Conservation (phyloP, 371 early-diverging fungal species). For the Mortierella sp. region DNA sequence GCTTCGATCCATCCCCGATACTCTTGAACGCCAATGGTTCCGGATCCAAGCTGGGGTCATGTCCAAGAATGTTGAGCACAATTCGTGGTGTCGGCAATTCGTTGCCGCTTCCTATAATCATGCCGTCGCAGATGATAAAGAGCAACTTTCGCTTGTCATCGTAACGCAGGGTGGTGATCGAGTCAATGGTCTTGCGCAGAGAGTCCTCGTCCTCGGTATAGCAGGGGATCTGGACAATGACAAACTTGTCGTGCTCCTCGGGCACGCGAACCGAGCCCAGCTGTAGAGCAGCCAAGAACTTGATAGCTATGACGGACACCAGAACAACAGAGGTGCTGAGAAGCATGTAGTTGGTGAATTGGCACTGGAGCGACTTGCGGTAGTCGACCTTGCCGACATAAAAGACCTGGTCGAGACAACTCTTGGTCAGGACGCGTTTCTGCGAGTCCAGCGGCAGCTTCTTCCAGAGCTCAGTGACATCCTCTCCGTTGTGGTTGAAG, state of each 20-base stretch:
- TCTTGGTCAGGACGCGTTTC: constrained; percentile 63
- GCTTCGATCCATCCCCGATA: constrained; percentile 86
- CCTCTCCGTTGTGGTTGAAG: constrained; percentile 75
- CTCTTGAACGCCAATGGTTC: constrained; percentile 91
- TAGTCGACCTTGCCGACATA: constrained; percentile 90
- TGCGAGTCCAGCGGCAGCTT: constrained; percentile 71
- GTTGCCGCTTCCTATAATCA: constrained; percentile 92
- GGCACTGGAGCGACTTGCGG: constrained; percentile 86
- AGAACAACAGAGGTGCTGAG: constrained; percentile 85
- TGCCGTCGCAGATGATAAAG: constrained; percentile 87
- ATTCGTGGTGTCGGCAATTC: constrained; percentile 93
- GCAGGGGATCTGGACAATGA: constrained; percentile 90
- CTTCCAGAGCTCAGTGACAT: constrained; percentile 57
- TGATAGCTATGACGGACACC: constrained; percentile 89
- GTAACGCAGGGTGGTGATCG: constrained; percentile 75
- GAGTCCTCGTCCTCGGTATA: constrained; percentile 89
- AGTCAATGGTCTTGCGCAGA: constrained; percentile 77
- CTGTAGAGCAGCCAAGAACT: constrained; percentile 94
- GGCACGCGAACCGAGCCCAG: constrained; percentile 82
- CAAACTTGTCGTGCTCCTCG: constrained; percentile 91
- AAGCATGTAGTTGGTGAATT: constrained; percentile 89
- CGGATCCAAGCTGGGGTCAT: constrained; percentile 83
- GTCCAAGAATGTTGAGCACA: constrained; percentile 86
- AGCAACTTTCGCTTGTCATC: constrained; percentile 81
- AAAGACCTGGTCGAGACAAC: constrained; percentile 88